A percentile compares a stretch with the other conserved stretches of the same genome.
Evolutionary conservation across 192 early-diverging fungal species (phyloP).

Genomic region (Gamsiella multidivaricata): DNA sequence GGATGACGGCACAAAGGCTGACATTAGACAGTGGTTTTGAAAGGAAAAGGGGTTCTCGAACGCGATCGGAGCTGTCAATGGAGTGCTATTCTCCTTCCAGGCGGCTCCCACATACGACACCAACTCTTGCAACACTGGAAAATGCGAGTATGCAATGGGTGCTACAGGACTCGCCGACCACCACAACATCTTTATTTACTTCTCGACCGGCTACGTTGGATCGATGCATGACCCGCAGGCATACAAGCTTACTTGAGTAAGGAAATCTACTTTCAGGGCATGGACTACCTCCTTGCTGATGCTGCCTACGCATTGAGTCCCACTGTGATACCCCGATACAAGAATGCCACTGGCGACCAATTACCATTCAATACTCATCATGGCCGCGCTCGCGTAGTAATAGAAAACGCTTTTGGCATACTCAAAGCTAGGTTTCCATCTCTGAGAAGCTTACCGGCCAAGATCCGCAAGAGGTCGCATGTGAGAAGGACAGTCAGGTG

Average conservation of each 20-base stretch:
- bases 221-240: too few relatives aligned
- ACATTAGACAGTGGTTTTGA: background rate
- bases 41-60: slow-evolving; percentile 8
- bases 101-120: slow-evolving; percentile 6
- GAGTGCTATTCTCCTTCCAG: slow-evolving; percentile 10
- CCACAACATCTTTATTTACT: background rate
- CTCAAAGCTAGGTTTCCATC: background rate
- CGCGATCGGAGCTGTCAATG: slow-evolving; percentile 14
- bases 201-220: slow-evolving; percentile 9
- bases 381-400: background rate
- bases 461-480: too few relatives aligned
- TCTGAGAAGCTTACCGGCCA: too few relatives aligned
- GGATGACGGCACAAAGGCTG: background rate
- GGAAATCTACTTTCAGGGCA: background rate
- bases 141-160: slow-evolving; percentile 9
- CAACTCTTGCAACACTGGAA: background rate
- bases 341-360: background rate
- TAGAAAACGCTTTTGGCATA: background rate
- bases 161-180: slow-evolving; percentile 16
- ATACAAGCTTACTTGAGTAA: too few relatives aligned
- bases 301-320: background rate
- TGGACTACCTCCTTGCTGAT: background rate
- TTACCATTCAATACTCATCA: background rate
- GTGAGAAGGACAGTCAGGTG: too few relatives aligned
- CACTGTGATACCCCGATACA: background rate